These are phyloP conservation scores for Didymella pinodella DNA, from an alignment of 2,329 filamentous ascomycete species.

Conservation along the genomic window DNA sequence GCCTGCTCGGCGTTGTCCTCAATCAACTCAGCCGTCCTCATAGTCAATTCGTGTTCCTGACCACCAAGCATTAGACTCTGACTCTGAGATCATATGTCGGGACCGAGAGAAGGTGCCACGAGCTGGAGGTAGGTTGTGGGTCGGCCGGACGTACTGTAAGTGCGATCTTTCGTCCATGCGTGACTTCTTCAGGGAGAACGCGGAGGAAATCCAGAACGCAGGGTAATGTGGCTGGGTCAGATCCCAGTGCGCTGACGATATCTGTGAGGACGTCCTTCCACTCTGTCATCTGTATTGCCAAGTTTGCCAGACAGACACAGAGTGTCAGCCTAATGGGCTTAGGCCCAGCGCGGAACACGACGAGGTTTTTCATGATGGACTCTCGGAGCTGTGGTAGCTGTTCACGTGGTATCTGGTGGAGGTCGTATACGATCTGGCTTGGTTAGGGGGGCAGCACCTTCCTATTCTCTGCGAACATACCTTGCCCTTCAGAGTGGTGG, in stretches of 20 bases:
- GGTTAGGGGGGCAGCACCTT: constrained; percentile 28
- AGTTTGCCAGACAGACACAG: constrained; percentile 90
- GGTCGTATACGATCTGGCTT: constrained; percentile 90
- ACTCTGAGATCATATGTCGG: constrained; percentile 48
- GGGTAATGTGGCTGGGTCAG: constrained; percentile 78
- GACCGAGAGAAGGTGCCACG: constrained; percentile 48
- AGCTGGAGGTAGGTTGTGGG: constrained; percentile 47
- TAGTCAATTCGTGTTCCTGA: constrained; percentile 91
- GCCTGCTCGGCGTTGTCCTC: constrained; percentile 91
- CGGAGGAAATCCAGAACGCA: constrained; percentile 95
- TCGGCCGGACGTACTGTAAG: constrained; percentile 88
- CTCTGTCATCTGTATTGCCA: constrained; percentile 93
- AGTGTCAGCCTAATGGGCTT: constrained; percentile 83
- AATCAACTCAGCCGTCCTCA: constrained; percentile 86
- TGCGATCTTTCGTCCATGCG: constrained; percentile 98
- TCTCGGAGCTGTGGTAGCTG: constrained; percentile 80
- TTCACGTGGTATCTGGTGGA: constrained; percentile 82
- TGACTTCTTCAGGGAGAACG: constrained; percentile 97
- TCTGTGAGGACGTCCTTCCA: constrained; percentile 93
- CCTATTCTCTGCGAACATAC: constrained; percentile 59
- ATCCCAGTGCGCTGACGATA: constrained; percentile 80
- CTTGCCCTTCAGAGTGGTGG: constrained; percentile 97
- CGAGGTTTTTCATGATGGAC: constrained; percentile 82
- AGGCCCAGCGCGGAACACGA: constrained; percentile 80
- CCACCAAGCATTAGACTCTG: constrained; percentile 53